phyloP scores from a whole-genome alignment of 345 rosid genomes.

The Eucalyptus fibrosa region DNA sequence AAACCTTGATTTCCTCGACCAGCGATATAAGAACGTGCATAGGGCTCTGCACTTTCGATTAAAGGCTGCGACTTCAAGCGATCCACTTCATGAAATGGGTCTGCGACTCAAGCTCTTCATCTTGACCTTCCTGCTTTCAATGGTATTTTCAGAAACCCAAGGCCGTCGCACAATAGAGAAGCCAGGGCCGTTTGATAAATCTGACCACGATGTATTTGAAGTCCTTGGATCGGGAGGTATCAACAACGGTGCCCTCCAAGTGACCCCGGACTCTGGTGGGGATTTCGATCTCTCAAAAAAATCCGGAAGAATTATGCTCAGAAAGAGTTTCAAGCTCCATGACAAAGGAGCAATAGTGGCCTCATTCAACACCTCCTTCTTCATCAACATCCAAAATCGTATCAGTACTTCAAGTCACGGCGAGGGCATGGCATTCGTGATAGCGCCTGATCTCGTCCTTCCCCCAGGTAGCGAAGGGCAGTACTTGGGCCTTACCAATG shows the following conservation, averaged over 20 bases:
- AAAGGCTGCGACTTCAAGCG: background rate
- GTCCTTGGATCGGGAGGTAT: conserved; percentile 10
- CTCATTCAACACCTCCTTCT: conserved; percentile 42
- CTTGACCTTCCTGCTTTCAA: background rate
- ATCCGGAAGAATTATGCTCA: conserved; percentile 28
- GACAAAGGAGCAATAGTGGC: conserved; percentile 9
- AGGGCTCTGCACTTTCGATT: background rate
- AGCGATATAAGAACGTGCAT: background rate
- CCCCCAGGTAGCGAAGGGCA: conserved; percentile 23
- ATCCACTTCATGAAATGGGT: background rate
- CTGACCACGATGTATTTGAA: background rate
- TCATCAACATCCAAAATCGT: conserved; percentile 20
- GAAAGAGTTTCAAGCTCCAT: conserved; percentile 18
- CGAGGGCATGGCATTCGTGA: conserved; percentile 41
- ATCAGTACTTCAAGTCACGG: conserved; percentile 1
- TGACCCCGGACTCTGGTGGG: conserved; percentile 33
- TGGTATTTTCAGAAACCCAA: background rate
- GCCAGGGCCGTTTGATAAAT: conserved; percentile 14
- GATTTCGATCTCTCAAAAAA: conserved; percentile 4
- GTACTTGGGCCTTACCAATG: conserved; percentile 42
- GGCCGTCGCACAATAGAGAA: background rate
- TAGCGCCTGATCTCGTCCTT: conserved; percentile 18
- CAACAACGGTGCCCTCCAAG: conserved; percentile 29
- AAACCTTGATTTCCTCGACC: background rate
- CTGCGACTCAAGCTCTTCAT: background rate